Evolutionary conservation across 140 eudicot genomes (phyloP).

Genomic region (Erigeron philadelphicus): DNA sequence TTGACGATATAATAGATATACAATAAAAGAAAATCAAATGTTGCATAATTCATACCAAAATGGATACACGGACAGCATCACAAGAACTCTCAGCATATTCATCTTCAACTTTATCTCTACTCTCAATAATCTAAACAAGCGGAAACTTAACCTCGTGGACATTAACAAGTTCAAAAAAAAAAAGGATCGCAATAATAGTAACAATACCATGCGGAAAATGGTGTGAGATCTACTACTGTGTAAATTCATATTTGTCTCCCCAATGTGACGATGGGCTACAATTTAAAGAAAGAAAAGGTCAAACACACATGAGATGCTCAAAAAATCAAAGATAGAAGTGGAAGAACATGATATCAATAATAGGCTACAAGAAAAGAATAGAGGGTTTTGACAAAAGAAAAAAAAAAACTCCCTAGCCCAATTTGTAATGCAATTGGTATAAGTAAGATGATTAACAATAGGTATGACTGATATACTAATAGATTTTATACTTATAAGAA

Average conservation of each 20-base stretch:
- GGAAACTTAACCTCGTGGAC: conserved; percentile 17
- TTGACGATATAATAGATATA: not conserved
- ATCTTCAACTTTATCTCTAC: conserved; percentile 79
- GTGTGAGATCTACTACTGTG: conserved; percentile 98
- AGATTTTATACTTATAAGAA: not conserved
- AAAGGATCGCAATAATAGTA: conserved; percentile 7
- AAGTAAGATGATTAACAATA: conserved; percentile 7
- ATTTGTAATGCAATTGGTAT: not conserved
- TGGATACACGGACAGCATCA: conserved; percentile 99
- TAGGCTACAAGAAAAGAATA: not conserved
- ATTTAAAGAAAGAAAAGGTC: conserved; percentile 11
- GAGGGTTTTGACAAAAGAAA: not conserved
- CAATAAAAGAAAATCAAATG: not conserved
- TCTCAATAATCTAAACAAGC: conserved; percentile 74
- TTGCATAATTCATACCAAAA: conserved; percentile 53
- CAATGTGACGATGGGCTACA: conserved; percentile 61
- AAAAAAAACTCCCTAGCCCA: conserved; percentile 3
- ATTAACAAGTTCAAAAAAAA: not conserved
- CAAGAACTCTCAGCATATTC: conserved; percentile 60
- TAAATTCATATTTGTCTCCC: conserved; percentile 70
- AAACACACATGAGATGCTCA: not conserved
- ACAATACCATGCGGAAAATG: conserved; percentile 89
- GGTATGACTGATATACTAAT: not conserved
- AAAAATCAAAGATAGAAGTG: not conserved
- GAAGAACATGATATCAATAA: conserved; percentile 1